Percentiles rank a stretch among this genome's conserved stretches.
phyloP scores from a whole-genome alignment of 768 basidiomycete genomes.

The Hericium erinaceus region DNA sequence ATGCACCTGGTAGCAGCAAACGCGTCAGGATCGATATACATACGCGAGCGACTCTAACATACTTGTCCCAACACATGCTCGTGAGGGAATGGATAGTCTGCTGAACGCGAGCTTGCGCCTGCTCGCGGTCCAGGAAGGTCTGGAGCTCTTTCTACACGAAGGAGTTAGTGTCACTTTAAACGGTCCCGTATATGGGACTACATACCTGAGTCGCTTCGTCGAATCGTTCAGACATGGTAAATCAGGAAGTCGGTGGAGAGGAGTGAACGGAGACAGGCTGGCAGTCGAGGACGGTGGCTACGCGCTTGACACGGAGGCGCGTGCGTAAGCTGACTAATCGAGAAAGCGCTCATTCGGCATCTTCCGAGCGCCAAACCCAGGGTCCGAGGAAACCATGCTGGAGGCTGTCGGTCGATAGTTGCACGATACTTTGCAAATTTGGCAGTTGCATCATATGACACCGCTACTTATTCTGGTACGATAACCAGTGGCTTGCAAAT shows the following conservation, averaged over 20 bases:
- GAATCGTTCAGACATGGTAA: slow-evolving; percentile 47
- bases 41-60: slow-evolving; percentile 19
- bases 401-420: no score
- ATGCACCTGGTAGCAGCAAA: slow-evolving; percentile 51
- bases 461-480: no score
- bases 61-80: slow-evolving; percentile 91
- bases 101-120: slow-evolving; percentile 66
- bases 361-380: no score
- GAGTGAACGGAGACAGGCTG: no score
- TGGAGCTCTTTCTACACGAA: slow-evolving; percentile 66
- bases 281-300: no score
- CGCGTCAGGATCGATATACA: not conserved
- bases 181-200: slow-evolving; percentile 1
- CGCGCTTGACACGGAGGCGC: no score
- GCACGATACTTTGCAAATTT: no score
- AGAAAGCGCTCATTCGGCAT: no score
- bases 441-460: no score
- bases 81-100: slow-evolving; percentile 70
- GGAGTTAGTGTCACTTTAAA: not conserved
- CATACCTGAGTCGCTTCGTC: slow-evolving; percentile 72
- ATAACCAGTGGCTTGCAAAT: no score
- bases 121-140: slow-evolving; percentile 72
- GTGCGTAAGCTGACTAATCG: no score
- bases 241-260: not conserved
- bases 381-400: no score